Percentiles rank a stretch among this genome's conserved stretches.
Evolutionary conservation across 345 rosid species (phyloP).

Genomic region (Pugionium dolabratum): DNA sequence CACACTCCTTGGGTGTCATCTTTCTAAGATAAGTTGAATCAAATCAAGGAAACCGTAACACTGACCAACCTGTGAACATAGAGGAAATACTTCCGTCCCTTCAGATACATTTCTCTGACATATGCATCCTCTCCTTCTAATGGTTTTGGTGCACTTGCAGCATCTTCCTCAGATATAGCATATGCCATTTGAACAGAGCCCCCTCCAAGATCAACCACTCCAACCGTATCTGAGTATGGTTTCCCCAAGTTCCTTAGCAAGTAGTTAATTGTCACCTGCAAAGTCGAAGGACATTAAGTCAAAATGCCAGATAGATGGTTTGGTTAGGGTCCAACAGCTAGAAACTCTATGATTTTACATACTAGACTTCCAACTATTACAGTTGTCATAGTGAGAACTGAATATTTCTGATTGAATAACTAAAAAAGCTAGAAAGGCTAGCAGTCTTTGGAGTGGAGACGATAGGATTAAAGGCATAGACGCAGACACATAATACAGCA

Average conservation of each 20-base stretch:
- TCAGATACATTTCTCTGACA: constrained; percentile 77
- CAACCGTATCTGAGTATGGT: constrained; percentile 73
- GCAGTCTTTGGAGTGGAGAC: background rate
- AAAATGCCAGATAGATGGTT: constrained; percentile 8
- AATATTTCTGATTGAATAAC: background rate
- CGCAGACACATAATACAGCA: constrained; percentile 16
- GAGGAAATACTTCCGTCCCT: constrained; percentile 75
- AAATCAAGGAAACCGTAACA: constrained; percentile 9
- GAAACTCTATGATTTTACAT: background rate
- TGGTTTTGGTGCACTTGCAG: constrained; percentile 68
- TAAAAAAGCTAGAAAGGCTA: constrained; percentile 11
- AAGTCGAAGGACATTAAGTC: constrained; percentile 3
- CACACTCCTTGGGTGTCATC: background rate
- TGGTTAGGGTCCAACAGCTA: constrained; percentile 5
- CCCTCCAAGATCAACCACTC: constrained; percentile 98
- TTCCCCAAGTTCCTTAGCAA: constrained; percentile 78
- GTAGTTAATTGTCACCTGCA: constrained; percentile 93
- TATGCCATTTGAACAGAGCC: constrained; percentile 99
- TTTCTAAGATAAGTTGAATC: background rate
- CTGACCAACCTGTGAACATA: constrained; percentile 84
- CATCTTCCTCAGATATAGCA: constrained; percentile 82
- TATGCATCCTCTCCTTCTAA: constrained; percentile 72
- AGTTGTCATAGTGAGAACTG: background rate
- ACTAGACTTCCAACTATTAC: background rate
- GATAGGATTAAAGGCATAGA: background rate